Percentiles rank a stretch among this genome's conserved stretches.
Conservation (phyloP, 768 basidiomycete species). For the Rhizopogon rudus region DNA sequence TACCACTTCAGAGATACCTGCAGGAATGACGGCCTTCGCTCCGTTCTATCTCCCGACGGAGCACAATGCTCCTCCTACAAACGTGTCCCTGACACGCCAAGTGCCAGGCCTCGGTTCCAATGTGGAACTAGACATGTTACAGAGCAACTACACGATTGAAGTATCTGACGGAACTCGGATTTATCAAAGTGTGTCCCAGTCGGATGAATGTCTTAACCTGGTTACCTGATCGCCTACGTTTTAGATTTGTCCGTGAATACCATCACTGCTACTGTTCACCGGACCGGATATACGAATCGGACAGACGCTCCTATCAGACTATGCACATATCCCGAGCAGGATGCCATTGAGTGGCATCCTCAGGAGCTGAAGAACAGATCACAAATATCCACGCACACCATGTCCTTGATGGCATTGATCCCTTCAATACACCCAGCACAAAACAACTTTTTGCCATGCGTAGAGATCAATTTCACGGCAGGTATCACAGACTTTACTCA, state of each 20-base stretch:
- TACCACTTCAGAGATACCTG: slow-evolving; percentile 6
- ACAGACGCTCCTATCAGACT: not conserved
- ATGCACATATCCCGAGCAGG: not conserved
- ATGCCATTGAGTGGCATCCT: not conserved
- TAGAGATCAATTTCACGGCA: not conserved
- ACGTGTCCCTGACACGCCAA: not conserved
- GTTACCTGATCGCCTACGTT: not conserved
- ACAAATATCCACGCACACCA: not conserved
- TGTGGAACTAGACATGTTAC: not conserved
- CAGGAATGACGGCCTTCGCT: slow-evolving; percentile 1
- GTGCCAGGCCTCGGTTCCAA: too few relatives aligned
- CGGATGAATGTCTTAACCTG: not conserved
- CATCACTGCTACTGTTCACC: not conserved
- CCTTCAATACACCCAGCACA: not conserved
- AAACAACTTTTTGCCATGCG: not conserved
- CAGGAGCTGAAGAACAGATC: not conserved
- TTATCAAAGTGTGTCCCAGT: not conserved
- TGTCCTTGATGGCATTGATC: not conserved
- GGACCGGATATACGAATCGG: slow-evolving; percentile 3
- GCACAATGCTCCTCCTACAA: not conserved
- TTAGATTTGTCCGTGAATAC: not conserved
- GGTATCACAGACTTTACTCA: not conserved
- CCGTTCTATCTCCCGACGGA: not conserved
- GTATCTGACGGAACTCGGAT: not conserved
- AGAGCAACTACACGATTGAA: slow-evolving; percentile 6